Evolutionary conservation across 2,329 filamentous ascomycete genomes (phyloP).

Genomic region (Xylaria sp.): DNA sequence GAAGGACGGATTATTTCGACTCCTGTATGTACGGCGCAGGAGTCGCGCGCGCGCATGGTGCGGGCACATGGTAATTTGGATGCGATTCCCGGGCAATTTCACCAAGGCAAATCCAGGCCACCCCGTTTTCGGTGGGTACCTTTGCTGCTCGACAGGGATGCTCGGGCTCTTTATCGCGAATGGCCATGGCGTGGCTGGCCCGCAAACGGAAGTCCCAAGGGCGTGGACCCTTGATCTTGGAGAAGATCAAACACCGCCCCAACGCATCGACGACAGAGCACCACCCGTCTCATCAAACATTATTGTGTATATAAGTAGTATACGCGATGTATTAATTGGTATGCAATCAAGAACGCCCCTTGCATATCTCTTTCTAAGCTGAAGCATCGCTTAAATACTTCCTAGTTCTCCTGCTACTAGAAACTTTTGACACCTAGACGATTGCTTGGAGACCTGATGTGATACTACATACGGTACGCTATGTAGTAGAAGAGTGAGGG

Average conservation of each 20-base stretch:
- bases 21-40: not conserved
- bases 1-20: too few species aligned
- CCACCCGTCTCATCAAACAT: constrained; percentile 24
- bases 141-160: constrained; percentile 9
- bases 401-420: not conserved
- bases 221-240: constrained; percentile 17
- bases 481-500: too few species aligned
- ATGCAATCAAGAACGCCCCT: constrained; percentile 6
- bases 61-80: constrained; percentile 7
- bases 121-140: constrained; percentile 18
- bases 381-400: not conserved
- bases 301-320: constrained; percentile 12
- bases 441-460: not conserved
- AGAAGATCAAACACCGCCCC: constrained; percentile 23
- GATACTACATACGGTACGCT: too few species aligned
- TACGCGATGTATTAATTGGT: constrained; percentile 4
- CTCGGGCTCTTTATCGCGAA: constrained; percentile 21
- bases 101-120: constrained; percentile 18
- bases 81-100: constrained; percentile 23
- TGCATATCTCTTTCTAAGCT: not conserved
- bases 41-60: too few species aligned
- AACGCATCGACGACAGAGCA: constrained; percentile 20
- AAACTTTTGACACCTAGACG: not conserved
- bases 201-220: constrained; percentile 27
- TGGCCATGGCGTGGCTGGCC: constrained; percentile 20